Conservation (phyloP, 2,329 filamentous ascomycete species). For the Colletotrichum tabaci region DNA sequence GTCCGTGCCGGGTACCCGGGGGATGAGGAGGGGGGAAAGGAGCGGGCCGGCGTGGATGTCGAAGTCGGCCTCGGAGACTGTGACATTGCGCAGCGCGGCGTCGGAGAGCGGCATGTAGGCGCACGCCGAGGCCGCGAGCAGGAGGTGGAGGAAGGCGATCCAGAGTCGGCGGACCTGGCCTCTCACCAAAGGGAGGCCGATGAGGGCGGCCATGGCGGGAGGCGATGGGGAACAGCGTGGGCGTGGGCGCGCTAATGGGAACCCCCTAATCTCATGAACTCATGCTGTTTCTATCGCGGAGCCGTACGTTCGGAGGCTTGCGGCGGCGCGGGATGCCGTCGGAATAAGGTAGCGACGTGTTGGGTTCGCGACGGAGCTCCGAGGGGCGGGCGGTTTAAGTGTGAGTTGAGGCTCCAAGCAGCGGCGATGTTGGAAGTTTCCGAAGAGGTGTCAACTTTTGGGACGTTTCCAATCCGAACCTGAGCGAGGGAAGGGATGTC, state of each 20-base stretch:
- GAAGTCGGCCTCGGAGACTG: slow-evolving; percentile 76
- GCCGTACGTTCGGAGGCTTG: not conserved
- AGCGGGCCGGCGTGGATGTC: slow-evolving; percentile 77
- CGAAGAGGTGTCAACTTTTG: slow-evolving; percentile 42
- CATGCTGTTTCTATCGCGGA: slow-evolving; percentile 22
- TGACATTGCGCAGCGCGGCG: slow-evolving; percentile 73
- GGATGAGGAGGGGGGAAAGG: slow-evolving; percentile 81
- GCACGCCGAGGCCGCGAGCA: slow-evolving; percentile 46
- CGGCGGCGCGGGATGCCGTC: not conserved
- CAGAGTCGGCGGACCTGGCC: slow-evolving; percentile 33
- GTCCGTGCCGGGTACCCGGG: slow-evolving; percentile 81
- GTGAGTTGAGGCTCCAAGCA: not conserved
- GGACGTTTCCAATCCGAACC: slow-evolving; percentile 15
- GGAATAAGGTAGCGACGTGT: not conserved
- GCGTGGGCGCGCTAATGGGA: not conserved
- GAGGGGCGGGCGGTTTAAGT: not conserved
- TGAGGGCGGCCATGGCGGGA: slow-evolving; percentile 34
- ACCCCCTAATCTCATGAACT: slow-evolving; percentile 33
- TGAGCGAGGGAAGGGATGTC: slow-evolving; percentile 24
- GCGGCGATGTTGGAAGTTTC: slow-evolving; percentile 21
- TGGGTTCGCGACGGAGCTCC: slow-evolving; percentile 27
- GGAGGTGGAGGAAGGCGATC: slow-evolving; percentile 41
- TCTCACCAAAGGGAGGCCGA: slow-evolving; percentile 36
- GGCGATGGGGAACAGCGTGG: slow-evolving; percentile 18
- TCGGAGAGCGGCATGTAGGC: slow-evolving; percentile 71